A percentile compares a stretch with the other conserved stretches of the same genome.
phyloP scores from a whole-genome alignment of 768 basidiomycete species.

The Boletus sp. region DNA sequence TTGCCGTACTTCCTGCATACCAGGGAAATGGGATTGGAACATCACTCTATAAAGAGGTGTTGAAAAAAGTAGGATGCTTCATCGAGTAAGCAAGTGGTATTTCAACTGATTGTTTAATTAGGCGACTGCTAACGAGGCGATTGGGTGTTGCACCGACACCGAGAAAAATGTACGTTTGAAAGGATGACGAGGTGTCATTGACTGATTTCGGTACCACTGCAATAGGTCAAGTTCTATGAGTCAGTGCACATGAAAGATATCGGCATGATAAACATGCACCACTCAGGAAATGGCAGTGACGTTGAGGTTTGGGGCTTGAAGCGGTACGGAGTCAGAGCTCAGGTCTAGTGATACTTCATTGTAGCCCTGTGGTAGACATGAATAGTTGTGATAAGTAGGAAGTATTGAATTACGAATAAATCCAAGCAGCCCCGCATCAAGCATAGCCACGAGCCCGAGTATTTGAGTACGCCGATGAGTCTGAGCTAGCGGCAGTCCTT shows the following conservation, averaged over 20 bases:
- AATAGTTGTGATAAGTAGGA: neutral
- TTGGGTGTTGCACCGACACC: neutral
- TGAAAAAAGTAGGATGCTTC: neutral
- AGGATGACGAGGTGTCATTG: neutral
- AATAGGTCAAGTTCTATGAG: constrained; percentile 2
- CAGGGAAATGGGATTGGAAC: constrained; percentile 5
- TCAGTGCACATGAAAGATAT: neutral
- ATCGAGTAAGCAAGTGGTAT: neutral
- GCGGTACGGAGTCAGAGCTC: neutral
- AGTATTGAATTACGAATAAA: neutral
- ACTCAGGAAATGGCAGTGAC: neutral
- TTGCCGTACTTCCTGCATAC: neutral
- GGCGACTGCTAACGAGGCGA: neutral
- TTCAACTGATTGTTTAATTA: neutral
- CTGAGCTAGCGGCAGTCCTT: neutral
- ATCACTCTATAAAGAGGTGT: neutral
- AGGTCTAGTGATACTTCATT: neutral
- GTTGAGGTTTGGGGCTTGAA: neutral
- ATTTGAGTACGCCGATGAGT: neutral
- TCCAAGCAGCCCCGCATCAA: neutral
- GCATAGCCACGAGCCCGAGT: neutral
- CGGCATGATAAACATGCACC: neutral
- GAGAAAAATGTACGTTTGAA: constrained; percentile 3
- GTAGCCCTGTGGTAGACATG: neutral
- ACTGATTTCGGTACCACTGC: neutral